These are phyloP conservation scores for Lathyrus aphaca DNA, from an alignment of 306 rosid genomes.

Conservation along the genomic window DNA sequence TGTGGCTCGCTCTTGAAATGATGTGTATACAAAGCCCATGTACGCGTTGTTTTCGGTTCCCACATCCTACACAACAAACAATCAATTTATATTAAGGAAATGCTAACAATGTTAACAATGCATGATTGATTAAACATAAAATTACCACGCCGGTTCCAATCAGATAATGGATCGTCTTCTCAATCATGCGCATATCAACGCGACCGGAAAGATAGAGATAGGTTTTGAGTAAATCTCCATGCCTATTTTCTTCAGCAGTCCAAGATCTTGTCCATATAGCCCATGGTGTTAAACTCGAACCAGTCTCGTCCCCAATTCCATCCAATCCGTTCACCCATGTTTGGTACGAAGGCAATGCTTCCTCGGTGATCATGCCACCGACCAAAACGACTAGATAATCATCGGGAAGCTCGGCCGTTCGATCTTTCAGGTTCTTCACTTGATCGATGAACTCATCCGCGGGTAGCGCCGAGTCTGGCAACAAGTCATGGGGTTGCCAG, in stretches of 20 bases:
- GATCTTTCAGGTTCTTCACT: neutral
- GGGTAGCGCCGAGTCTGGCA: slow-evolving; percentile 4
- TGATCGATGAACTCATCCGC: neutral
- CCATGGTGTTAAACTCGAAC: slow-evolving; percentile 2
- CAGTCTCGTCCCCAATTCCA: neutral
- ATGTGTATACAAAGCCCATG: slow-evolving; percentile 70
- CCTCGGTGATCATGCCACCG: slow-evolving; percentile 20
- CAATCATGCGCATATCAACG: slow-evolving; percentile 19
- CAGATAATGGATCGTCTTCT: slow-evolving; percentile 6
- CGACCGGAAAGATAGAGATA: slow-evolving; percentile 22
- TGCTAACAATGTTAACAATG: too few relatives aligned
- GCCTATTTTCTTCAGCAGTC: slow-evolving; percentile 21
- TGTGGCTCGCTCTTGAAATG: slow-evolving; percentile 73
- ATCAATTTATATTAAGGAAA: neutral
- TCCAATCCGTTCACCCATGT: slow-evolving; percentile 18
- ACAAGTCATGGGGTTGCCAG: slow-evolving; percentile 25
- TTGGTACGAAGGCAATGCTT: slow-evolving; percentile 9
- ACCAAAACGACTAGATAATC: slow-evolving; percentile 9
- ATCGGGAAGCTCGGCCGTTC: slow-evolving; percentile 3
- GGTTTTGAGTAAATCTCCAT: slow-evolving; percentile 12
- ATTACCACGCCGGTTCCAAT: slow-evolving; percentile 10
- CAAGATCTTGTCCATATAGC: slow-evolving; percentile 23
- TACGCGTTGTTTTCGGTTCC: slow-evolving; percentile 70
- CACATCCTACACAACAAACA: slow-evolving; percentile 45
- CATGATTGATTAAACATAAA: too few relatives aligned